phyloP scores from a whole-genome alignment of 129 eudicot species.

The Lactuca saligna region DNA sequence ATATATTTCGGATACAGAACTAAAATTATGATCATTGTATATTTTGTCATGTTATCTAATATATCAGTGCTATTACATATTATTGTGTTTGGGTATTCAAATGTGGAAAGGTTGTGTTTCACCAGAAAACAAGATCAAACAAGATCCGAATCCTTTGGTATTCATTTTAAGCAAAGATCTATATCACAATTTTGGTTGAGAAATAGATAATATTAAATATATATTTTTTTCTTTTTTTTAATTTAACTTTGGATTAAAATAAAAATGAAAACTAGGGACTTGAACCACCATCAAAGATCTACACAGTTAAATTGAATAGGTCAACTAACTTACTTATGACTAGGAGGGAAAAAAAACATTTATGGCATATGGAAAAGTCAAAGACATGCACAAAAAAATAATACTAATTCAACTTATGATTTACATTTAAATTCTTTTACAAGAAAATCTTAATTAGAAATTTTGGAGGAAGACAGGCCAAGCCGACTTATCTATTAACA shows the following conservation, averaged over 20 bases:
- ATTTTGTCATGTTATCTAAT: not conserved
- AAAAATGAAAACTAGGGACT: slow-evolving; percentile 15
- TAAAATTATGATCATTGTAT: not conserved
- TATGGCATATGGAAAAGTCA: slow-evolving; percentile 25
- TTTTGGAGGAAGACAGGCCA: not conserved
- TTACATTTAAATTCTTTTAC: no score
- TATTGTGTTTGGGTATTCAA: not conserved
- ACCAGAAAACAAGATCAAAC: not conserved
- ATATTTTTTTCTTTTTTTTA: no score
- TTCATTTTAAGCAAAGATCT: not conserved
- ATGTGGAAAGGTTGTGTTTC: not conserved
- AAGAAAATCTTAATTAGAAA: not conserved
- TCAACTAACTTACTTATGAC: slow-evolving; percentile 29
- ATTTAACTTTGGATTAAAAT: not conserved
- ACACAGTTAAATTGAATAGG: slow-evolving; percentile 20
- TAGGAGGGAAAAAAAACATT: slow-evolving; percentile 24
- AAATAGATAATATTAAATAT: no score
- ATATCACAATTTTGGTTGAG: not conserved
- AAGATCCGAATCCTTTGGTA: not conserved
- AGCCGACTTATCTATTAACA: not conserved
- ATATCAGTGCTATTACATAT: not conserved
- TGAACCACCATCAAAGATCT: slow-evolving; percentile 34
- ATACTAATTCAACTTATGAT: not conserved
- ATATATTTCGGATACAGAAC: no score
- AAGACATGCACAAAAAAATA: slow-evolving; percentile 4